Evolutionary conservation across 805 yeast species (phyloP).

Genomic region (Priceomyces haplophilus): DNA sequence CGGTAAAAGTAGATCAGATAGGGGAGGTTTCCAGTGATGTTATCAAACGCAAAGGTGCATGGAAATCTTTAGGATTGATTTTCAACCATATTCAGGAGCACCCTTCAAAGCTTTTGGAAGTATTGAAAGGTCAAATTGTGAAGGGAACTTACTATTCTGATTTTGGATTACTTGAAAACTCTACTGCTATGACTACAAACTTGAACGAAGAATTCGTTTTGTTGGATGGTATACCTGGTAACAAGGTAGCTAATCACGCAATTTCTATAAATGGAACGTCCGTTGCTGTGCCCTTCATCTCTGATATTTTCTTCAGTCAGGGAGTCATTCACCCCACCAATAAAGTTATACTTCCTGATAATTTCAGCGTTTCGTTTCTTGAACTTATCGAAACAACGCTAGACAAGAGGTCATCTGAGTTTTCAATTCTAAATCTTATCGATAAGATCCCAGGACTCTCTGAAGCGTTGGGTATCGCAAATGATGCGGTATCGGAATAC

Average conservation of each 20-base stretch:
- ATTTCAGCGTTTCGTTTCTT: conserved; percentile 47
- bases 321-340: conserved; percentile 80
- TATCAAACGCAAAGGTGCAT: conserved; percentile 38
- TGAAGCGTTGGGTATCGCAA: conserved; percentile 37
- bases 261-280: conserved; percentile 26
- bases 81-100: conserved; percentile 56
- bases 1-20: conserved; percentile 36
- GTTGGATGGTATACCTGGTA: conserved; percentile 18
- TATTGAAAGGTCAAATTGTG: conserved; percentile 59
- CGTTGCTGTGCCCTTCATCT: conserved; percentile 38
- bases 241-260: conserved; percentile 19
- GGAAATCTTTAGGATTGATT: conserved; percentile 63
- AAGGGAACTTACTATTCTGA: conserved; percentile 69
- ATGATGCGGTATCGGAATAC: conserved; percentile 26
- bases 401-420: conserved; percentile 24
- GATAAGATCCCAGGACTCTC: conserved; percentile 40
- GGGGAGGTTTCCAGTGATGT: not conserved
- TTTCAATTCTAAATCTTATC: conserved; percentile 46
- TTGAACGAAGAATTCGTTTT: conserved; percentile 28
- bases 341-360: conserved; percentile 54
- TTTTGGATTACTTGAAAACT: conserved; percentile 29
- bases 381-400: conserved; percentile 59
- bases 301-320: conserved; percentile 72
- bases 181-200: conserved; percentile 14
- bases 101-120: conserved; percentile 44